phyloP scores from a whole-genome alignment of 495 filamentous ascomycete genomes.

The Collariella sp. region DNA sequence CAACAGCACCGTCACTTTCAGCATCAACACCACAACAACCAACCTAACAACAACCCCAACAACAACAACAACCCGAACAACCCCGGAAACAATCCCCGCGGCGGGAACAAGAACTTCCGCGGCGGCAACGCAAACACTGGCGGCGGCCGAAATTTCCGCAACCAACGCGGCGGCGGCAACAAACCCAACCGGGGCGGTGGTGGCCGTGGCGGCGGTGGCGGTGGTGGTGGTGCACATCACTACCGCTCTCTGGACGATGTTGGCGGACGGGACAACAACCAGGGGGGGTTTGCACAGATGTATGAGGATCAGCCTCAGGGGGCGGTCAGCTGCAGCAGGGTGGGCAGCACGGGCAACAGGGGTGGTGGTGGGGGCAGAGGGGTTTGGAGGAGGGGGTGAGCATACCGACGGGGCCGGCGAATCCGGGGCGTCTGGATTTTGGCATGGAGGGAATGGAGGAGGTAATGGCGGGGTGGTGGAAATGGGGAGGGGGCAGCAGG shows the following conservation, averaged over 20 bases:
- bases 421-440: constrained; percentile 10
- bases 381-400: not conserved
- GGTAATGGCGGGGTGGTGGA: not conserved
- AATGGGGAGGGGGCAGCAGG: no score
- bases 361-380: not conserved
- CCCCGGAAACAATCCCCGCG: not conserved
- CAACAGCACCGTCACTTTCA: constrained; percentile 25
- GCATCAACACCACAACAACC: no score
- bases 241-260: constrained; percentile 37
- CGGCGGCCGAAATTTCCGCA: constrained; percentile 15
- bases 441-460: not conserved
- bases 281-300: constrained; percentile 28
- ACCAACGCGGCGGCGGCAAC: constrained; percentile 23
- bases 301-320: constrained; percentile 31
- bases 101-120: not conserved
- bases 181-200: constrained; percentile 23
- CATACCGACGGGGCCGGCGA: constrained; percentile 13
- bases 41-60: not conserved
- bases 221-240: constrained; percentile 29
- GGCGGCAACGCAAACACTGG: not conserved
- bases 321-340: constrained; percentile 21
- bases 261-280: constrained; percentile 30
- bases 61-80: not conserved
- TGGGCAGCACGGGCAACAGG: constrained; percentile 8
- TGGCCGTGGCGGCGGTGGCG: constrained; percentile 15